Conservation (phyloP, 148 eudicot species). For the Cornus florida region DNA sequence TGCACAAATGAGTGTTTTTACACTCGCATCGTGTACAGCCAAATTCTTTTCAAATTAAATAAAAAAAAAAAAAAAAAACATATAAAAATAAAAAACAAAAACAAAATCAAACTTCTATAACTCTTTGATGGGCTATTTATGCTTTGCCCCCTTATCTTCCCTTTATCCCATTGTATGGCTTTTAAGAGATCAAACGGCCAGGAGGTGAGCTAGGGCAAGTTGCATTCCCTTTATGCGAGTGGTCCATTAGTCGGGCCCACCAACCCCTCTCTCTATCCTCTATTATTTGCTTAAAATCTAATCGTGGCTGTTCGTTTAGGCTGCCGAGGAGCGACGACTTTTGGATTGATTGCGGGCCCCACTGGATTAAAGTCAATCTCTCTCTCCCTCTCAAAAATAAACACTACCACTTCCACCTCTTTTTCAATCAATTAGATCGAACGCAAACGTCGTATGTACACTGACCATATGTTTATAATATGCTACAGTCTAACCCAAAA, state of each 20-base stretch:
- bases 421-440: too few relatives aligned
- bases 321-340: conserved; percentile 6
- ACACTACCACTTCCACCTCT: too few relatives aligned
- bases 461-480: background rate
- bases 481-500: too few relatives aligned
- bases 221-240: background rate
- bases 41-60: too few relatives aligned
- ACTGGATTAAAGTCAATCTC: background rate
- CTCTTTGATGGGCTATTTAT: too few relatives aligned
- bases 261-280: background rate
- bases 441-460: too few relatives aligned
- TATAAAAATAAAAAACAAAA: too few relatives aligned
- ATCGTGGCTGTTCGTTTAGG: background rate
- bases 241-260: background rate
- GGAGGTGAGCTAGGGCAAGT: background rate
- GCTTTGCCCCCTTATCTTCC: too few relatives aligned
- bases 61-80: too few relatives aligned
- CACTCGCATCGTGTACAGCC: too few relatives aligned
- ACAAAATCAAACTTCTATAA: too few relatives aligned
- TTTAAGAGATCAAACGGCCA: background rate
- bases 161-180: background rate
- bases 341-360: background rate
- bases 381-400: background rate
- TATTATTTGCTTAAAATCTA: background rate
- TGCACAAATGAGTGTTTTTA: too few relatives aligned